Evolutionary conservation across 1,284 basidiomycete species (phyloP).

Genomic region (Sparassis latifolia): DNA sequence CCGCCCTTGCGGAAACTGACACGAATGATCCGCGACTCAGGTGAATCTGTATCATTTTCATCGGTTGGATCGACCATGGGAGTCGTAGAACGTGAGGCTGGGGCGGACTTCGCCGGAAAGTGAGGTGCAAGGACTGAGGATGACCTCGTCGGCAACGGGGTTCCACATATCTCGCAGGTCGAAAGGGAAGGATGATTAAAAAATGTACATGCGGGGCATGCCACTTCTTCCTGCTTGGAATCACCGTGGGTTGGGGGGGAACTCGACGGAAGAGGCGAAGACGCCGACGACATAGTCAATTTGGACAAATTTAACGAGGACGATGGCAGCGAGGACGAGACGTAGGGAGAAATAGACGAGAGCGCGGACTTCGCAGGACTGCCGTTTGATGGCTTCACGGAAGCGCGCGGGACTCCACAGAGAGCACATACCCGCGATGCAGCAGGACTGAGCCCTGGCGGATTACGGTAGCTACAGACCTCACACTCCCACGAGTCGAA

Average conservation of each 20-base stretch:
- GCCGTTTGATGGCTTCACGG: slow-evolving; percentile 13
- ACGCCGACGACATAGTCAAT: slow-evolving; percentile 19
- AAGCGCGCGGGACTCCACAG: slow-evolving; percentile 64
- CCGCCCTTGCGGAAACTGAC: slow-evolving; percentile 91
- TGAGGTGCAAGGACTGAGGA: slow-evolving; percentile 10
- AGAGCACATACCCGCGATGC: slow-evolving; percentile 62
- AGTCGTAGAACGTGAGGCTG: slow-evolving; percentile 49
- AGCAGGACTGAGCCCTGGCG: slow-evolving; percentile 57
- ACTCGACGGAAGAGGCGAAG: slow-evolving; percentile 14
- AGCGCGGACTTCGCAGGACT: slow-evolving; percentile 17
- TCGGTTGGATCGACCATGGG: slow-evolving; percentile 33
- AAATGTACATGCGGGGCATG: slow-evolving; percentile 90
- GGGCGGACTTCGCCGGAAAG: slow-evolving; percentile 47
- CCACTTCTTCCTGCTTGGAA: slow-evolving; percentile 27
- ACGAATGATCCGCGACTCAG: slow-evolving; percentile 43
- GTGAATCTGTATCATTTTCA: slow-evolving; percentile 21
- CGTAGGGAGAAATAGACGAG: slow-evolving; percentile 22
- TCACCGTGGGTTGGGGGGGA: slow-evolving; percentile 4
- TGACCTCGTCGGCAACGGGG: slow-evolving; percentile 42
- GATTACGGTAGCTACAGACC: slow-evolving; percentile 80
- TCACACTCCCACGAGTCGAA: slow-evolving; percentile 76
- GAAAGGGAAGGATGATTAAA: slow-evolving; percentile 77
- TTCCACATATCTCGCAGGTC: slow-evolving; percentile 86
- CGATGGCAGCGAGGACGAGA: slow-evolving; percentile 31
- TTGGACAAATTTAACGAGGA: slow-evolving; percentile 21